Evolutionary conservation across 2,329 filamentous ascomycete genomes (phyloP).

Genomic region (Aspergillus oerlinghausenensis): DNA sequence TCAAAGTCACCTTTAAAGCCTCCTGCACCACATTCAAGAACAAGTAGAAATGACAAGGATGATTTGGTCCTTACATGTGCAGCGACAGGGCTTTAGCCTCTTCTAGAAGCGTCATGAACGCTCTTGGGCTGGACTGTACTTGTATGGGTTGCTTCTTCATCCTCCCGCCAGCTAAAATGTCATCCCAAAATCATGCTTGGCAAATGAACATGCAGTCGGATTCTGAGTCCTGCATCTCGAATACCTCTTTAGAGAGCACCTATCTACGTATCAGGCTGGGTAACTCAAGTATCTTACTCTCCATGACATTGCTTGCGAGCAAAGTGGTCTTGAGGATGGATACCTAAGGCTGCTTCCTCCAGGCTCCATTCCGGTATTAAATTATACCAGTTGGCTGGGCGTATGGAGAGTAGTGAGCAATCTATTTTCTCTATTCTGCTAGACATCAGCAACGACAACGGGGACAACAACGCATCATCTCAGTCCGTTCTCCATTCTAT

Average conservation of each 20-base stretch:
- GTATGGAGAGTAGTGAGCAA: background rate
- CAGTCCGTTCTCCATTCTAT: background rate
- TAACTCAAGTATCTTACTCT: background rate
- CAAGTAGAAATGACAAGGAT: background rate
- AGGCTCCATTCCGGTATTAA: background rate
- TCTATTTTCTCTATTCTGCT: background rate
- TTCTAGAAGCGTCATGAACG: conserved; percentile 15
- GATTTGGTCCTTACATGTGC: conserved; percentile 3
- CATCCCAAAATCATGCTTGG: background rate
- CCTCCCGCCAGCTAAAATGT: background rate
- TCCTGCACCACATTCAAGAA: background rate
- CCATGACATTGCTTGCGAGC: background rate
- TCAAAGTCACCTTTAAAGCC: background rate
- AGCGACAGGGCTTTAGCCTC: conserved; percentile 1
- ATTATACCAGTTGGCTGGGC: background rate
- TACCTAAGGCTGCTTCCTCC: background rate
- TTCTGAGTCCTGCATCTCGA: background rate
- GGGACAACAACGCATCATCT: background rate
- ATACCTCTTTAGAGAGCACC: background rate
- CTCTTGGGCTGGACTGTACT: background rate
- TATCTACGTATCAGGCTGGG: background rate
- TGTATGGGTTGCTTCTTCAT: background rate
- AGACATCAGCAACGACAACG: background rate
- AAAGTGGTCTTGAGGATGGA: background rate
- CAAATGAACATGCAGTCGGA: background rate